Evolutionary conservation across 306 rosid genomes (phyloP), one percentile per base, ranked within the genome.

Genomic region (Quercus agrifolia): DNA sequence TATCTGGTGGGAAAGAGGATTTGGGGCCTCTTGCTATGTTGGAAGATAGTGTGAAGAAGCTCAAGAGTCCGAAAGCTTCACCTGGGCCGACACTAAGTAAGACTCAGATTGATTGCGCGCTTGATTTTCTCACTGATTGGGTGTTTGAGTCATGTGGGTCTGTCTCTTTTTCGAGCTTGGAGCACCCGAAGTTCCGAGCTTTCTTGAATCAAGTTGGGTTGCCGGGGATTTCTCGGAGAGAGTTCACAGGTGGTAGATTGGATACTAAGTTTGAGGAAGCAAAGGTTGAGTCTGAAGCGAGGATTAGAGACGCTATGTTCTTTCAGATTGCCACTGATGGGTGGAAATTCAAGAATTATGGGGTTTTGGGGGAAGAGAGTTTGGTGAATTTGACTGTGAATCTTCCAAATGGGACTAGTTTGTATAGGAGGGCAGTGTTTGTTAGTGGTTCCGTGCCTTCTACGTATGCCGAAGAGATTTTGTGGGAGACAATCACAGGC

Each of bases 41-140:
- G 84, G 97, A 92, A 66, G 97, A 92, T 69, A 94, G 97, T 78
- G 97, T 94, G 79, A 94, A 94, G 92, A 94, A 90, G 92, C 86
- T 94, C 4, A 94, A 92, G 83, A 94, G 98, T 81, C 98, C 98
- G 1, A 92, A 94, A 64, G 87, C 97, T 13, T 92, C 97, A 5
- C 97, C 93, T 2, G 93, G 97, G 25, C 89, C 90, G 46, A 79
- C 86, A 46, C 90, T 94, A 41, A 84, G 84, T 73, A 92, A 91
- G 84, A 58, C 70, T 13, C 98, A 89, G 80, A 85, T 88, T 44
- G 93, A 94, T 9, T 79, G 77, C 59, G 98, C 98, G 1, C 46
- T 94, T 18, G 97, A 91, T 71, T 90, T 63, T 76, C 87, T 94
- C 3, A 85, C 89, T 49, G 98, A 94, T 79, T 94, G 98, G 98